Percentiles rank a stretch among this genome's conserved stretches.
Evolutionary conservation across 2,329 filamentous ascomycete species (phyloP).

Genomic region (Epichloe bromicola): DNA sequence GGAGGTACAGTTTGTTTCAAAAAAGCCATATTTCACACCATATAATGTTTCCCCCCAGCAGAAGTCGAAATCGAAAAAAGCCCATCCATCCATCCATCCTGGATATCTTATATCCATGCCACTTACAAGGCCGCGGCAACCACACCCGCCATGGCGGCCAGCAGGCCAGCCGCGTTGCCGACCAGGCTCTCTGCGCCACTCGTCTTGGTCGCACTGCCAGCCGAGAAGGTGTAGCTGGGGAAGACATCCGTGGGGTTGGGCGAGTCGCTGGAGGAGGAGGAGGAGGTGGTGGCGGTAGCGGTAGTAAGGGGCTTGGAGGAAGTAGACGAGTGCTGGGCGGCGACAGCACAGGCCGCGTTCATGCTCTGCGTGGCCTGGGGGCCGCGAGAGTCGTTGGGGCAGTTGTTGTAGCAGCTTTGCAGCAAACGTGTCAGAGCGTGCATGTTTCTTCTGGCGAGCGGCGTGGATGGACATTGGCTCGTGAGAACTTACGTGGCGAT

Average conservation of each 20-base stretch:
- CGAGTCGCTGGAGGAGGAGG: constrained; percentile 8
- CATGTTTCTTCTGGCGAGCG: neutral
- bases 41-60: neutral
- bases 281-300: constrained; percentile 11
- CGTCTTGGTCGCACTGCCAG: constrained; percentile 11
- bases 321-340: constrained; percentile 28
- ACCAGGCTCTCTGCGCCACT: constrained; percentile 14
- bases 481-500: constrained; percentile 31
- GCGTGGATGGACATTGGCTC: neutral
- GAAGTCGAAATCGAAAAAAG: neutral
- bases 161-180: constrained; percentile 20
- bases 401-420: constrained; percentile 42
- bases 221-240: constrained; percentile 10
- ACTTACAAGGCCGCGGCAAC: constrained; percentile 24
- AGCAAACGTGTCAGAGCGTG: constrained; percentile 5
- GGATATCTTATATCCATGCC: neutral
- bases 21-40: neutral
- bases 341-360: constrained; percentile 31
- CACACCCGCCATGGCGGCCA: constrained; percentile 25
- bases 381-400: constrained; percentile 33
- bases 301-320: constrained; percentile 14
- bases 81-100: neutral
- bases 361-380: constrained; percentile 24
- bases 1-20: neutral
- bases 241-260: constrained; percentile 9